Evolutionary conservation across 331 rosid genomes (phyloP).

Genomic region (Prunus yedoensis): DNA sequence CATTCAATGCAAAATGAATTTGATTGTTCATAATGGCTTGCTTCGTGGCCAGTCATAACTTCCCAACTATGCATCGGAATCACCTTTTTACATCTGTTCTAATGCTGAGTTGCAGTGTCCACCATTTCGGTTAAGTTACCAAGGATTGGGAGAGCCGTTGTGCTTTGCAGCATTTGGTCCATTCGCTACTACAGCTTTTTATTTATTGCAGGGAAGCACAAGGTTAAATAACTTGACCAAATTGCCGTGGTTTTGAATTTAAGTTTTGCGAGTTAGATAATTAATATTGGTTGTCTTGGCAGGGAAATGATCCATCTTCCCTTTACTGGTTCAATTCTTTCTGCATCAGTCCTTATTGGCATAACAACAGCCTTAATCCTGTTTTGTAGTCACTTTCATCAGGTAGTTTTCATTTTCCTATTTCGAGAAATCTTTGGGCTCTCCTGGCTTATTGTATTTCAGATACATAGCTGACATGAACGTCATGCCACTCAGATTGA

Average conservation of each 20-base stretch:
- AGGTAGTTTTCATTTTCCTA: conserved; percentile 37
- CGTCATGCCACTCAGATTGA: conserved; percentile 48
- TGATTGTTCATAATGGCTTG: background rate
- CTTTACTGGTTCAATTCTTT: conserved; percentile 55
- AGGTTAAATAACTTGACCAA: conserved; percentile 45
- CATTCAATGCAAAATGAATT: background rate
- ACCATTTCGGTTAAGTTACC: conserved; percentile 85
- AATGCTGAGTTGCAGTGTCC: conserved; percentile 61
- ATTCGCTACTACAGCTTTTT: conserved; percentile 78
- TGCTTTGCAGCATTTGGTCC: conserved; percentile 95
- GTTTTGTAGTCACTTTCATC: conserved; percentile 94
- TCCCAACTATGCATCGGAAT: background rate
- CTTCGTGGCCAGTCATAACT: background rate
- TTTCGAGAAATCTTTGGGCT: background rate
- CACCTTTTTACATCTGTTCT: background rate
- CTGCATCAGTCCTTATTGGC: conserved; percentile 81
- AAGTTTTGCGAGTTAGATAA: conserved; percentile 20
- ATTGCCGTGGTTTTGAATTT: conserved; percentile 3
- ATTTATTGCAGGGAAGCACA: conserved; percentile 68
- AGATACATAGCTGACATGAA: conserved; percentile 24
- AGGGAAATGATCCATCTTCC: conserved; percentile 50
- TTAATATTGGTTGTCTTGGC: conserved; percentile 31
- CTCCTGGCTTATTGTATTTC: background rate
- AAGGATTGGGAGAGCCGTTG: conserved; percentile 87
- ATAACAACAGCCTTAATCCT: conserved; percentile 78